A percentile compares a stretch with the other conserved stretches of the same genome.
These are phyloP conservation scores for Fusarium setosum DNA, from an alignment of 2,329 filamentous ascomycete species.

Conservation along the genomic window DNA sequence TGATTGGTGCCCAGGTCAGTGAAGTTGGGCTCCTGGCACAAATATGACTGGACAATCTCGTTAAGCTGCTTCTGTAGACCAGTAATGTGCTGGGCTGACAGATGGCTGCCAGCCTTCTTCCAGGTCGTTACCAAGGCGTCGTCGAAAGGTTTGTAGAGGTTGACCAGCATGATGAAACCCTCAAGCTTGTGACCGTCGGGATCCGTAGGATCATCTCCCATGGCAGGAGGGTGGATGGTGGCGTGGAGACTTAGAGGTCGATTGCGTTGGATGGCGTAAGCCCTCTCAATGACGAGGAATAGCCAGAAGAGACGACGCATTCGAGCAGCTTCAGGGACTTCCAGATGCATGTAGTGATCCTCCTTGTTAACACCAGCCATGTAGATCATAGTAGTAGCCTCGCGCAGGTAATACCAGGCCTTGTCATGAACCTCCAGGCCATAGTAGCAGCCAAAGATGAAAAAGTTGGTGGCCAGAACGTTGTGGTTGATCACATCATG, in stretches of 20 bases:
- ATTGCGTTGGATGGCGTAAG: constrained; percentile 77
- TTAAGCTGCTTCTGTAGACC: constrained; percentile 72
- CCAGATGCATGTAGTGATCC: constrained; percentile 69
- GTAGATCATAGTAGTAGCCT: constrained; percentile 77
- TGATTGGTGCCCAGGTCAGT: constrained; percentile 69
- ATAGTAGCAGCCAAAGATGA: constrained; percentile 79
- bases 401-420: constrained; percentile 83
- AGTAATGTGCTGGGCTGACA: constrained; percentile 66
- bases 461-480: constrained; percentile 79
- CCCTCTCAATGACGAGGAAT: constrained; percentile 76
- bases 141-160: constrained; percentile 74
- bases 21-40: constrained; percentile 65
- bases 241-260: constrained; percentile 77
- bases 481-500: constrained; percentile 67
- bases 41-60: constrained; percentile 63
- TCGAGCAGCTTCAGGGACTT: constrained; percentile 69
- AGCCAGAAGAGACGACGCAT: constrained; percentile 79
- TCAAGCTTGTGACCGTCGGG: constrained; percentile 63
- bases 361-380: constrained; percentile 72
- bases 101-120: constrained; percentile 72
- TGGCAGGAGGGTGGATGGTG: constrained; percentile 73
- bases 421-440: constrained; percentile 78
- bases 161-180: constrained; percentile 69
- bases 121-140: constrained; percentile 72
- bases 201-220: constrained; percentile 70